These are phyloP conservation scores for Phytophthora quininea DNA, from an alignment of 352 stramenopile genomes.

Conservation along the genomic window DNA sequence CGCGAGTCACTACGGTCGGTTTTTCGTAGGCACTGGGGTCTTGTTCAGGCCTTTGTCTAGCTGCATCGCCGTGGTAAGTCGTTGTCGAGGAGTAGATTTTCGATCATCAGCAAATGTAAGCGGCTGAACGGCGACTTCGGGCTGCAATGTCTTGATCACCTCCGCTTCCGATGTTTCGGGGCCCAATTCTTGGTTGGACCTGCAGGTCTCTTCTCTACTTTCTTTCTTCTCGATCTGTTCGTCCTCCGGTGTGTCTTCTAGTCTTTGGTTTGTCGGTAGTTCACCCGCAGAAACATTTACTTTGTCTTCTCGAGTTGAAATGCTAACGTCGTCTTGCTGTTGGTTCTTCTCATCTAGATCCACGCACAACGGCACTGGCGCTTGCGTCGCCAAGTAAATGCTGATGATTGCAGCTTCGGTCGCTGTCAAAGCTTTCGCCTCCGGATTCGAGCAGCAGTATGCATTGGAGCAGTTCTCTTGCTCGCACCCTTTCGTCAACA, in stretches of 20 bases:
- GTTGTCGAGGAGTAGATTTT: slow-evolving; percentile 53
- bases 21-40: slow-evolving; percentile 15
- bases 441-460: slow-evolving; percentile 43
- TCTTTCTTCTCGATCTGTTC: slow-evolving; percentile 12
- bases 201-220: slow-evolving; percentile 3
- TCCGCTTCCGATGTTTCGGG: slow-evolving; percentile 38
- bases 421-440: slow-evolving; percentile 24
- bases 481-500: slow-evolving; percentile 63
- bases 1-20: slow-evolving; percentile 11
- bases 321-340: background rate
- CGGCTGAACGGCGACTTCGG: slow-evolving; percentile 6
- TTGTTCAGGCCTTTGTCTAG: slow-evolving; percentile 55
- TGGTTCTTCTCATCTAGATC: slow-evolving; percentile 14
- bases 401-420: slow-evolving; percentile 57
- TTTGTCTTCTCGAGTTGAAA: background rate
- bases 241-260: background rate
- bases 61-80: slow-evolving; percentile 56
- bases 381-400: slow-evolving; percentile 49
- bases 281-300: too few species aligned
- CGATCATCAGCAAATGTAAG: background rate
- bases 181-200: slow-evolving; percentile 16
- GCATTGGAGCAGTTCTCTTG: slow-evolving; percentile 38
- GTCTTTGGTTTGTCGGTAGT: background rate
- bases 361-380: slow-evolving; percentile 52
- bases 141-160: slow-evolving; percentile 13